Conservation (phyloP, 768 basidiomycete species). For the Boletus pseudo-olivaceus region DNA sequence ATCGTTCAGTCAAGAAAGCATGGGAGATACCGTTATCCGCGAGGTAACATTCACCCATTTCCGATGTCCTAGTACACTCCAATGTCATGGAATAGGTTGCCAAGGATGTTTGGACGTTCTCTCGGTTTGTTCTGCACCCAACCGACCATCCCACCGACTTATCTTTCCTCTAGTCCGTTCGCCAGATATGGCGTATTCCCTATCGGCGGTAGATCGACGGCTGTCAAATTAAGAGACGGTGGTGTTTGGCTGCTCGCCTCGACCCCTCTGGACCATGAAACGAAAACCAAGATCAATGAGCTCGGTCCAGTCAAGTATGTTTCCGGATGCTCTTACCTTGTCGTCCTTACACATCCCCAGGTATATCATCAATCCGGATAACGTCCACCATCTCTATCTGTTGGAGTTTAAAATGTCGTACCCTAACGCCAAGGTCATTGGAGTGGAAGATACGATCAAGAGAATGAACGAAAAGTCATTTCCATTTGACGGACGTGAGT, state of each 20-base stretch:
- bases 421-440: constrained; percentile 67
- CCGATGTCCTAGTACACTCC: not conserved
- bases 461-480: constrained; percentile 52
- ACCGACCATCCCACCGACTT: not conserved
- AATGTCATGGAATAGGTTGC: constrained; percentile 35
- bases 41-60: constrained; percentile 31
- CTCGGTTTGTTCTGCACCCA: constrained; percentile 39
- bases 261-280: constrained; percentile 63
- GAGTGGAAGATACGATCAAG: constrained; percentile 52
- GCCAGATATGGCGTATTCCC: constrained; percentile 63
- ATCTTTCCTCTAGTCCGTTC: constrained; percentile 51
- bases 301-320: constrained; percentile 66
- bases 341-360: constrained; percentile 27
- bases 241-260: constrained; percentile 84
- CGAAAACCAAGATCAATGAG: constrained; percentile 55
- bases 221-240: constrained; percentile 62
- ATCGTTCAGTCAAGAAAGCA: constrained; percentile 1
- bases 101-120: constrained; percentile 63
- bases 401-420: constrained; percentile 68
- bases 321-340: not conserved
- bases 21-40: constrained; percentile 41
- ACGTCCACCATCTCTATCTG: constrained; percentile 58
- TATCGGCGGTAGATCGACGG: constrained; percentile 81
- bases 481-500: constrained; percentile 60
- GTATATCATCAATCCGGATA: constrained; percentile 57